Evolutionary conservation across 2,329 filamentous ascomycete species (phyloP).

Genomic region (Ustilaginoidea virens): DNA sequence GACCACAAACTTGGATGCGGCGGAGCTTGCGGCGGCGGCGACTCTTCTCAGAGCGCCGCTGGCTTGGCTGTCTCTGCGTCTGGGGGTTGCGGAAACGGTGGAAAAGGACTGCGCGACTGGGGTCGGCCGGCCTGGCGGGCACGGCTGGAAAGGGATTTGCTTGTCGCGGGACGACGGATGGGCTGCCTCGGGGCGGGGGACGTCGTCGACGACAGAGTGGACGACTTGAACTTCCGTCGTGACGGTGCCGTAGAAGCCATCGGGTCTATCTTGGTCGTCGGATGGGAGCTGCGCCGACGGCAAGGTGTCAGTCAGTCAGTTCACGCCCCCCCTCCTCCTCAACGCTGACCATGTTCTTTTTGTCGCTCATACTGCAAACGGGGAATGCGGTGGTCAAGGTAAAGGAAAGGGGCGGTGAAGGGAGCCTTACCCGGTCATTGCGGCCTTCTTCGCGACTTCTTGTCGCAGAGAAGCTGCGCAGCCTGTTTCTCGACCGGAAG

Average conservation of each 20-base stretch:
- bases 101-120: constrained; percentile 18
- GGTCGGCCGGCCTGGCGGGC: constrained; percentile 9
- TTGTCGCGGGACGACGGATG: too few species aligned
- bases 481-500: constrained; percentile 39
- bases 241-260: constrained; percentile 32
- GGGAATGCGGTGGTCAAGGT: too few species aligned
- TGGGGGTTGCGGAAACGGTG: constrained; percentile 10
- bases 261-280: background rate
- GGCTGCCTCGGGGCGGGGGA: constrained; percentile 10
- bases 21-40: constrained; percentile 15
- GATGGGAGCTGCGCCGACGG: background rate
- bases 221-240: constrained; percentile 35
- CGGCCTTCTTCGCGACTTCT: constrained; percentile 13
- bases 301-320: background rate
- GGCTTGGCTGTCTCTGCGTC: constrained; percentile 2
- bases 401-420: background rate
- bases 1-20: constrained; percentile 17
- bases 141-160: too few species aligned
- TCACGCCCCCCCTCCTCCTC: background rate
- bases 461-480: constrained; percentile 33
- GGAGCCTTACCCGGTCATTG: constrained; percentile 18
- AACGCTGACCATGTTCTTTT: background rate
- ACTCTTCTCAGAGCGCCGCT: constrained; percentile 6
- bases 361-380: too few species aligned
- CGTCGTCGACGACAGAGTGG: constrained; percentile 11